Conservation (phyloP, 2,329 filamentous ascomycete species). For the Bisporella sp. region DNA sequence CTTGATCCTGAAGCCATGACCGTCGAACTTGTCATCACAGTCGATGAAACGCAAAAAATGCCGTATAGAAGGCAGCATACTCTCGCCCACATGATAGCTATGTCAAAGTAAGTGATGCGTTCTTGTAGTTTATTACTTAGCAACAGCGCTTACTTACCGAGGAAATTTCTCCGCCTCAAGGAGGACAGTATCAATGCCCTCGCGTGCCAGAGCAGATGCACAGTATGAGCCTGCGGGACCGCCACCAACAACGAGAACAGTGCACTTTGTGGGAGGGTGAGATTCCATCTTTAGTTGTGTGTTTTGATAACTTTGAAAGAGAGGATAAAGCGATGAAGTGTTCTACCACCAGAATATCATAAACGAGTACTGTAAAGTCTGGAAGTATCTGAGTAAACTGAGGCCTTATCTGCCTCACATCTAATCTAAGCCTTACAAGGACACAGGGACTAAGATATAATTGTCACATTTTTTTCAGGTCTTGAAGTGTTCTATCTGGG, state of each 20-base stretch:
- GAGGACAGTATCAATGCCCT: conserved; percentile 36
- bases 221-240: conserved; percentile 36
- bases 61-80: conserved; percentile 31
- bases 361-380: too few relatives aligned
- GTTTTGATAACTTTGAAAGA: too few relatives aligned
- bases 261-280: background rate
- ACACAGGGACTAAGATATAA: too few relatives aligned
- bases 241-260: conserved; percentile 14
- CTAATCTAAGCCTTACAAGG: too few relatives aligned
- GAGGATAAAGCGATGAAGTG: too few relatives aligned
- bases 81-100: conserved; percentile 31
- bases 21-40: conserved; percentile 31
- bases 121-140: background rate
- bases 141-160: conserved; percentile 19
- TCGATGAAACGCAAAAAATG: conserved; percentile 39
- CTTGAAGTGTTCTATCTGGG: too few relatives aligned
- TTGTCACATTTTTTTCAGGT: too few relatives aligned
- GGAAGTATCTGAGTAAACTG: too few relatives aligned
- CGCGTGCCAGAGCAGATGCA: conserved; percentile 35
- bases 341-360: too few relatives aligned
- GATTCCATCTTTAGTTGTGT: too few relatives aligned
- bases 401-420: too few relatives aligned
- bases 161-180: conserved; percentile 39
- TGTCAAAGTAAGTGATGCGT: background rate
- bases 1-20: conserved; percentile 35